These are phyloP conservation scores for Nepenthes mirabilis DNA, from an alignment of 148 eudicot genomes.

Conservation along the genomic window DNA sequence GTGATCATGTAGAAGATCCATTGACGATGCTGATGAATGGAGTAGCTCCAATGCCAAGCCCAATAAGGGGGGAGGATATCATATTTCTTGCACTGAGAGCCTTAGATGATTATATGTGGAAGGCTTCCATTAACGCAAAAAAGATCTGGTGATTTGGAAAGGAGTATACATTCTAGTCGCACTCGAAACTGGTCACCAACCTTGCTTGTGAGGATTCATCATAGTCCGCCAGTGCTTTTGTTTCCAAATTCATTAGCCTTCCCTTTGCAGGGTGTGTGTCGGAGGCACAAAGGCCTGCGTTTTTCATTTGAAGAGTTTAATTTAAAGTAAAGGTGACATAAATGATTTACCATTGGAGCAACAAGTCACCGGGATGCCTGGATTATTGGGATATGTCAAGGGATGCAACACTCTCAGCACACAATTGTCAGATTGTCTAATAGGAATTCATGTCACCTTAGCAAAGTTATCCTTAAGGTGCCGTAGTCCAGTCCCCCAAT, in stretches of 20 bases:
- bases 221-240: constrained; percentile 26
- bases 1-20: constrained; percentile 52
- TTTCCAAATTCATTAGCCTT: constrained; percentile 57
- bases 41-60: constrained; percentile 96
- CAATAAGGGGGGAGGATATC: constrained; percentile 74
- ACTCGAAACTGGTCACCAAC: neutral
- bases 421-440: too few species aligned
- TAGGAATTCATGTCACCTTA: constrained; percentile 25
- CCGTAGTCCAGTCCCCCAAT: constrained; percentile 93
- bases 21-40: constrained; percentile 89
- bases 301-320: constrained; percentile 4
- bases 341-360: neutral
- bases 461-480: constrained; percentile 48
- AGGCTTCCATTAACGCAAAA: constrained; percentile 30
- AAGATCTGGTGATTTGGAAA: neutral
- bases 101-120: constrained; percentile 70
- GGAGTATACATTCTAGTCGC: too few species aligned
- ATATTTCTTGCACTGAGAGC: constrained; percentile 79
- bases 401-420: constrained; percentile 3
- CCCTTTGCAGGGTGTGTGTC: constrained; percentile 29
- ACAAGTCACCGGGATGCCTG: too few species aligned
- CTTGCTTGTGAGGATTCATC: constrained; percentile 32
- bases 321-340: neutral
- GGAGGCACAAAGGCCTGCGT: constrained; percentile 60
- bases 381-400: neutral